Base-by-base conservation (phyloP, 768 basidiomycete genomes). In the Calocera viscosa region DNA sequence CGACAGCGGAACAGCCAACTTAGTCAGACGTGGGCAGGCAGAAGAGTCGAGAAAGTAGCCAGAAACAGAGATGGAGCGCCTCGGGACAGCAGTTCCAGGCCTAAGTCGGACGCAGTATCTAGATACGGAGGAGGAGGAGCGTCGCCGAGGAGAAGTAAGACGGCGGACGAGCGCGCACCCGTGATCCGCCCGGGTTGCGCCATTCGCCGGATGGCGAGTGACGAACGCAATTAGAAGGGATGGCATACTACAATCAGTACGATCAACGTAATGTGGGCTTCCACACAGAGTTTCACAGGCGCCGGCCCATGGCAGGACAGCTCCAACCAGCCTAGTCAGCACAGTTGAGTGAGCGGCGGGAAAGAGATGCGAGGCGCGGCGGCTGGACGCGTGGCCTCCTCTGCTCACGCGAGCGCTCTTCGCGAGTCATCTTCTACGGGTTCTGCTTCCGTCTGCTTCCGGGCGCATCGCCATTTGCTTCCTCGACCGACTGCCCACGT, bases 121-220 rank as follows among this genome's bases (percentile, higher is more conserved):
- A 60, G 53, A 60, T 60, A 60, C 53, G 26, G 30, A 32, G 14
- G 53, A 32, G 22, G 16, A 32, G 30, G 16, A 28, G 10, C 2
- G 30, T 32, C 26, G 53, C 30, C 53, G 30, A 32, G 26, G 26
- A 60, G 5, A 26, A 16, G 53, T 30, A 16, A 7, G 53, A 5
- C 53, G 30, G 26, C 53, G 53, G 11, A 24, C 49, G 12, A n/a
- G 2, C 10, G 8, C 53, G 53, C 53, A 60, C 19, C 5, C 19
- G 53, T 60, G 53, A 60, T 60, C 53, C 53, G 53, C 53, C 53
- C 53, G 53, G 53, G 11, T 28, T 26, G 53, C 53, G 53, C 26
- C 30, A 26, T 60, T 32, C 53, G 53, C 22, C 14, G 53, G 53
- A 60, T 11, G 53, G 24, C 5, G 5, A 47, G 19, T 5, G 43